Base-by-base conservation (phyloP, 169 alveolate genomes). In the Plasmodium gallinaceum region DNA sequence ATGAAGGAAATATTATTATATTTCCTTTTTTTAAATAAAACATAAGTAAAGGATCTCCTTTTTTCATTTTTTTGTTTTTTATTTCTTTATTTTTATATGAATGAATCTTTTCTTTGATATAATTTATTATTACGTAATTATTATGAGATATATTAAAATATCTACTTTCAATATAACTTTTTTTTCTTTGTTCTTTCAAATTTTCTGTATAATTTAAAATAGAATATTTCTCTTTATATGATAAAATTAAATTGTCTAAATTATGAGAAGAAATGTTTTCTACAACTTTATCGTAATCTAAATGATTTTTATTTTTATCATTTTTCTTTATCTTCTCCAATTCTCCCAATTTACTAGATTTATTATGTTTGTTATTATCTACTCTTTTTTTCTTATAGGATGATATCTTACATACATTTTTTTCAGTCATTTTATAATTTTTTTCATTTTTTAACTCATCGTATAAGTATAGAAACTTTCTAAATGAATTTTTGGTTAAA, bases 401-500 rank as follows among this genome's bases (percentile, higher is more conserved):
- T 9, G 20, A 48, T 48, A 48, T 48, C 16, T 5, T 48, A 9
- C 58, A 48, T 48, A 48, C 58, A 9, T 61, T 20, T 9, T 39
- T 66, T 7, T 58, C 74, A n/a, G 37, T 74, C n/a, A 39, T 26
- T 12, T 51, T 46, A 60, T 74, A 60, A 57, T 74, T 74, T 43
- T 51, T 74, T 60, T 39, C 9, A 45, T 74, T 45, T 45, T 9
- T 74, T 42, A 64, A 4, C 51, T 51, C 68, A 18, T 78, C 54
- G n/a, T 58, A 78, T 0, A 78, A 43, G 16, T 69, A 70, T n/a
- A 80, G 7, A 39, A 68, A 9, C 51, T 45, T 68, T 16, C 85
- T 52, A 16, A 80, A 54, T 1, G 37, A 39, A 80, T 80, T 80
- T 32, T 80, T 80, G 6, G 74, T 80, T 8, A 80, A 26, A 46